phyloP scores from a whole-genome alignment of 352 stramenopile genomes.

The Blastocystis sp. region DNA sequence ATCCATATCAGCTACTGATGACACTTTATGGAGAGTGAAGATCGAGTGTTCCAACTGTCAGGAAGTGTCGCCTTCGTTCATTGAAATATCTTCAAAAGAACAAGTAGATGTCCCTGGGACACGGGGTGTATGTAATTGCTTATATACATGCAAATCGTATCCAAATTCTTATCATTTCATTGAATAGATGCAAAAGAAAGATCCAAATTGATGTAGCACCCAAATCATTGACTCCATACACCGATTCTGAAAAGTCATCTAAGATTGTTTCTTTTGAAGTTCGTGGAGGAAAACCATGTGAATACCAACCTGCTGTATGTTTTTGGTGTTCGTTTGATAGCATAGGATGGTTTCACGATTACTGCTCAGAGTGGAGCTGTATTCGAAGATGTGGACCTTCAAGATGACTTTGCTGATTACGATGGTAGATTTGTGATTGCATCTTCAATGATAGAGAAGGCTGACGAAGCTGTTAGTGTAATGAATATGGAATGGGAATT shows the following conservation, averaged over 20 bases:
- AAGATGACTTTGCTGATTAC: constrained; percentile 58
- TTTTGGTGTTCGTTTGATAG: not conserved
- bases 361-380: not conserved
- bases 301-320: constrained; percentile 25
- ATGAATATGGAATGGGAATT: constrained; percentile 51
- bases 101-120: constrained; percentile 17
- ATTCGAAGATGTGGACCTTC: constrained; percentile 56
- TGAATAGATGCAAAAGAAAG: constrained; percentile 14
- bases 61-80: not conserved
- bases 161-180: not conserved
- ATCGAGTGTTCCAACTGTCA: constrained; percentile 26
- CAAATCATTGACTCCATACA: constrained; percentile 8
- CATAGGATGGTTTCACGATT: constrained; percentile 52
- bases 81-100: constrained; percentile 22
- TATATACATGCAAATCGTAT: constrained; percentile 57
- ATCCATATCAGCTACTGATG: not conserved
- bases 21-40: constrained; percentile 43
- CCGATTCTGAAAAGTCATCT: not conserved
- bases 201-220: constrained; percentile 18
- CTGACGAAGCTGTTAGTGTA: not conserved
- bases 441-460: constrained; percentile 2
- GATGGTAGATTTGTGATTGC: not conserved
- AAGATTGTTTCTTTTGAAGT: constrained; percentile 34
- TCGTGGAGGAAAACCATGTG: not conserved
- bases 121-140: constrained; percentile 29